These are phyloP conservation scores for Barnettozyma botsteinii DNA, from an alignment of 805 yeast genomes.

Conservation along the genomic window DNA sequence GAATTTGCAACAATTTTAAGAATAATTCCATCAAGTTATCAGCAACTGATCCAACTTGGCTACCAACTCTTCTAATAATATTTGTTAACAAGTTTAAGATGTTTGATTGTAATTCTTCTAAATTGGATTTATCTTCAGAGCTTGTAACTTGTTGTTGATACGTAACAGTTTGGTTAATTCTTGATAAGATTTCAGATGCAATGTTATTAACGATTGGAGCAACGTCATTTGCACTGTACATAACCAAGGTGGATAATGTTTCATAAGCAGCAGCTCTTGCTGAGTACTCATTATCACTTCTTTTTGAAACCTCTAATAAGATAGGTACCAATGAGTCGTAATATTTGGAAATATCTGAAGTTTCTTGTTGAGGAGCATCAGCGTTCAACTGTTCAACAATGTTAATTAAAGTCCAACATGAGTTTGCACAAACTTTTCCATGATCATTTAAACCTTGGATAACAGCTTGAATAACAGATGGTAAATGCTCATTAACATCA, in stretches of 20 bases:
- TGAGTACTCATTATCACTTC: constrained; percentile 76
- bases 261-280: constrained; percentile 96
- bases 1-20: constrained; percentile 57
- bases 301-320: constrained; percentile 61
- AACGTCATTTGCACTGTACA: constrained; percentile 65
- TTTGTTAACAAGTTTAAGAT: constrained; percentile 23
- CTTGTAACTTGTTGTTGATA: constrained; percentile 53
- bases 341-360: constrained; percentile 69
- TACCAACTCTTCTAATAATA: constrained; percentile 57
- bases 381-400: constrained; percentile 72
- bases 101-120: constrained; percentile 87
- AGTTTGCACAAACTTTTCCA: constrained; percentile 91
- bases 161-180: constrained; percentile 65
- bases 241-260: constrained; percentile 78
- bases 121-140: constrained; percentile 65
- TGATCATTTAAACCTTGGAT: constrained; percentile 81
- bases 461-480: constrained; percentile 67
- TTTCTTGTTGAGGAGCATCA: constrained; percentile 40
- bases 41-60: constrained; percentile 58
- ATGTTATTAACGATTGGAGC: constrained; percentile 63
- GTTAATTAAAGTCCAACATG: constrained; percentile 96
- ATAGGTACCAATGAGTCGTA: constrained; percentile 66
- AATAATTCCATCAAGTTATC: constrained; percentile 84
- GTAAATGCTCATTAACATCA: constrained; percentile 57
- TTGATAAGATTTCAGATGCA: constrained; percentile 66